Percentiles rank a stretch among this genome's conserved stretches.
Evolutionary conservation across 768 basidiomycete genomes (phyloP).

Genomic region (Suillus ampliporus): DNA sequence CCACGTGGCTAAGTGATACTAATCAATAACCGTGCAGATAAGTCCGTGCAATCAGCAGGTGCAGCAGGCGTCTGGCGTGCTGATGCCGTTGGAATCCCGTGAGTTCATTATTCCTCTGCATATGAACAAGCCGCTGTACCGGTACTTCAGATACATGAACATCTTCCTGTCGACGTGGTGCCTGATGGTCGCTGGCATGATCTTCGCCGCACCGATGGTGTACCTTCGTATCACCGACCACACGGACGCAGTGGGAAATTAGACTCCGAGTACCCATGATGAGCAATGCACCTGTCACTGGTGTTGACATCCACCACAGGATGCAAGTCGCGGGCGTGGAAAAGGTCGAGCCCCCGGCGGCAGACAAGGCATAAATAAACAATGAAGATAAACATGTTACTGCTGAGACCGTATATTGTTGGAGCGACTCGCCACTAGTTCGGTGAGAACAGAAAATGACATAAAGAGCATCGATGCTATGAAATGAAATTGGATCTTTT

Average conservation of each 20-base stretch:
- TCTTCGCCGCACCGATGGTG: conserved; percentile 72
- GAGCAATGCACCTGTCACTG: background rate
- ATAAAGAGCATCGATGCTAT: background rate
- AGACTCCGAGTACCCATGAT: conserved; percentile 42
- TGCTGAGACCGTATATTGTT: background rate
- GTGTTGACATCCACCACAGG: background rate
- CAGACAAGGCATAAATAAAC: background rate
- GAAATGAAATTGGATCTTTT: background rate
- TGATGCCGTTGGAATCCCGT: conserved; percentile 68
- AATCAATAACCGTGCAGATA: conserved; percentile 43
- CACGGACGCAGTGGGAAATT: conserved; percentile 56
- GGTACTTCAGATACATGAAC: conserved; percentile 55
- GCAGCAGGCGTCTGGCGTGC: conserved; percentile 70
- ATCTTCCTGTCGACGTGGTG: conserved; percentile 73
- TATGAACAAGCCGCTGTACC: conserved; percentile 9
- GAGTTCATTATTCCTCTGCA: conserved; percentile 31
- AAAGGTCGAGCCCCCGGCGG: background rate
- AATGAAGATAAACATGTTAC: background rate
- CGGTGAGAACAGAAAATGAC: background rate
- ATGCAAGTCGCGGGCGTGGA: background rate
- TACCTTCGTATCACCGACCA: conserved; percentile 64
- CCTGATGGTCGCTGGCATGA: conserved; percentile 61
- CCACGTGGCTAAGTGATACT: too few relatives aligned
- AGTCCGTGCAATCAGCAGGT: conserved; percentile 75
- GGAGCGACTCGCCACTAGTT: background rate